Evolutionary conservation across 768 basidiomycete species (phyloP).

Genomic region (Pholiota molesta): DNA sequence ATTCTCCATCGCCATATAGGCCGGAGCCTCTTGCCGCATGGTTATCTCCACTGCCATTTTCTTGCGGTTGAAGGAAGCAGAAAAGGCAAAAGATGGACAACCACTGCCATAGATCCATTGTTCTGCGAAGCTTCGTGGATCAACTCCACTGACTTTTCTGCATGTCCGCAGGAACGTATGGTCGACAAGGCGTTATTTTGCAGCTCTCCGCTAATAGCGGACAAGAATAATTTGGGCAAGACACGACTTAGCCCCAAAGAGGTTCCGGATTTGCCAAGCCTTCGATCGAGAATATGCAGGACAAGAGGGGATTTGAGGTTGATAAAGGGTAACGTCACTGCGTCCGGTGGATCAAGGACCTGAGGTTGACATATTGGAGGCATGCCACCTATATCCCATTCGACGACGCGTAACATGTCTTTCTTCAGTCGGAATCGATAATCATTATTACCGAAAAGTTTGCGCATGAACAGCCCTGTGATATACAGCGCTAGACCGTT

Average conservation of each 20-base stretch:
- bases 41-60: constrained; percentile 98
- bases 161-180: constrained; percentile 90
- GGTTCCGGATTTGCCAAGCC: constrained; percentile 93
- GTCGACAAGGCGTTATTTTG: constrained; percentile 86
- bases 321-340: constrained; percentile 80
- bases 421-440: constrained; percentile 94
- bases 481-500: constrained; percentile 93
- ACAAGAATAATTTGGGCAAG: constrained; percentile 92
- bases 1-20: constrained; percentile 69
- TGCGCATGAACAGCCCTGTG: constrained; percentile 83
- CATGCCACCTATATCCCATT: constrained; percentile 86
- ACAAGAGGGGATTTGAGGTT: constrained; percentile 97
- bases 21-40: constrained; percentile 88
- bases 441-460: constrained; percentile 93
- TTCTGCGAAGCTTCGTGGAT: constrained; percentile 90
- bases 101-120: constrained; percentile 99
- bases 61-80: constrained; percentile 93
- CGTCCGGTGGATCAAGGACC: constrained; percentile 81
- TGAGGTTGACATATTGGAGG: constrained; percentile 94
- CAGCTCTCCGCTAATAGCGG: constrained; percentile 91
- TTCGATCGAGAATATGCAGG: constrained; percentile 91
- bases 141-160: constrained; percentile 91
- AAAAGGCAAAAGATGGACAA: constrained; percentile 88
- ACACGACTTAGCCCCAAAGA: constrained; percentile 93
- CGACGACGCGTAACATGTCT: constrained; percentile 92